Conservation (phyloP, 2,329 filamentous ascomycete genomes). For the Trichoderma pleuroti region DNA sequence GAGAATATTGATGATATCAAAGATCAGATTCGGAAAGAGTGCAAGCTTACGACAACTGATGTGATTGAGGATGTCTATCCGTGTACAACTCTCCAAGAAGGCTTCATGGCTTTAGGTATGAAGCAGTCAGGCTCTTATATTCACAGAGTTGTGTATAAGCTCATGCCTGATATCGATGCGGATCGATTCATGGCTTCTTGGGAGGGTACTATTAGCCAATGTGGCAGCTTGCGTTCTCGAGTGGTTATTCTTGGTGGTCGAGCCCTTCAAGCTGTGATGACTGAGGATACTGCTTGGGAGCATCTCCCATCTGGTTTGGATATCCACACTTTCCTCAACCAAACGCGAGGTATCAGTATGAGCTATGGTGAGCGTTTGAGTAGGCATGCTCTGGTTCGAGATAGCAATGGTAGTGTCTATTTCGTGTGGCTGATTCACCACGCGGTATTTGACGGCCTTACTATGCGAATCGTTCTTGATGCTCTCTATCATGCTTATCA, state of each 20-base stretch:
- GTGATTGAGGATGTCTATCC: constrained; percentile 16
- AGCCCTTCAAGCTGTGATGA: constrained; percentile 9
- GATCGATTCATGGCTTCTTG: constrained; percentile 25
- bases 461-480: constrained; percentile 9
- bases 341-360: constrained; percentile 6
- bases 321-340: not conserved
- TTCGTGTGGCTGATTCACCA: constrained; percentile 18
- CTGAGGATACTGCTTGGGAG: not conserved
- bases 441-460: constrained; percentile 14
- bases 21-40: not conserved
- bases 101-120: constrained; percentile 14
- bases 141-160: not conserved
- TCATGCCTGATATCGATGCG: not conserved
- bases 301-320: not conserved
- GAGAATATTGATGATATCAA: not conserved
- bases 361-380: constrained; percentile 14
- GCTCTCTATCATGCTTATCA: not conserved
- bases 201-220: constrained; percentile 20
- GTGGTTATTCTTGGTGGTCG: constrained; percentile 2
- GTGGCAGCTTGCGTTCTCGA: constrained; percentile 15
- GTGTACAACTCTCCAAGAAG: constrained; percentile 15
- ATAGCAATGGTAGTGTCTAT: constrained; percentile 3
- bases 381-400: constrained; percentile 7
- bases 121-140: constrained; percentile 18
- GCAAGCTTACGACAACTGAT: not conserved